Evolutionary conservation across 768 basidiomycete genomes (phyloP).

Genomic region (Tulasnella sp.): DNA sequence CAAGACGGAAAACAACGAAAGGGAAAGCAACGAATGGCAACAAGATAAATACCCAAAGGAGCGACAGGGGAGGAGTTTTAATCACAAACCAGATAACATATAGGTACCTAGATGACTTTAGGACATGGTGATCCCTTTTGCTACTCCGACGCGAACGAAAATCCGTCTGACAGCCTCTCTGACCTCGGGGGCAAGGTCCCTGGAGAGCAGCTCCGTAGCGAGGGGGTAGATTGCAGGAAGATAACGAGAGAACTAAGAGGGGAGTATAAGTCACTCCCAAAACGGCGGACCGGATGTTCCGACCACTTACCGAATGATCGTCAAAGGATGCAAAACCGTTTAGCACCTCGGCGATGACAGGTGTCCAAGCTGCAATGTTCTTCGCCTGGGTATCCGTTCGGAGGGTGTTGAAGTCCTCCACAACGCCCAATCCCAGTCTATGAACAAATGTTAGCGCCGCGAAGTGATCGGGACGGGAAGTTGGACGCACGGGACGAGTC

Average conservation of each 20-base stretch:
- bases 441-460: not conserved
- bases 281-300: not conserved
- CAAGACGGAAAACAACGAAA: not conserved
- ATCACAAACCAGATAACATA: not conserved
- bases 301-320: conserved; percentile 75
- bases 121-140: conserved; percentile 53
- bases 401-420: conserved; percentile 87
- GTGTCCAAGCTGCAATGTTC: conserved; percentile 96
- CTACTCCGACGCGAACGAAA: conserved; percentile 72
- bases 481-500: conserved; percentile 59
- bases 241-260: conserved; percentile 76
- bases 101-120: not conserved
- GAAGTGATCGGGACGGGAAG: not conserved
- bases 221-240: conserved; percentile 88
- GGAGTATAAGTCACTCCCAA: conserved; percentile 25
- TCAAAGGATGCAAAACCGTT: conserved; percentile 88
- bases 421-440: conserved; percentile 81
- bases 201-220: conserved; percentile 74
- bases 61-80: not conserved
- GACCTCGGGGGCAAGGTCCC: conserved; percentile 81
- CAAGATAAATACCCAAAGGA: conserved; percentile 16
- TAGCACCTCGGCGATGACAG: conserved; percentile 94
- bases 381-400: conserved; percentile 87
- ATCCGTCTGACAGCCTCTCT: conserved; percentile 73
- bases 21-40: not conserved